Conservation (phyloP, 768 basidiomycete species). For the Grammothele lineata region DNA sequence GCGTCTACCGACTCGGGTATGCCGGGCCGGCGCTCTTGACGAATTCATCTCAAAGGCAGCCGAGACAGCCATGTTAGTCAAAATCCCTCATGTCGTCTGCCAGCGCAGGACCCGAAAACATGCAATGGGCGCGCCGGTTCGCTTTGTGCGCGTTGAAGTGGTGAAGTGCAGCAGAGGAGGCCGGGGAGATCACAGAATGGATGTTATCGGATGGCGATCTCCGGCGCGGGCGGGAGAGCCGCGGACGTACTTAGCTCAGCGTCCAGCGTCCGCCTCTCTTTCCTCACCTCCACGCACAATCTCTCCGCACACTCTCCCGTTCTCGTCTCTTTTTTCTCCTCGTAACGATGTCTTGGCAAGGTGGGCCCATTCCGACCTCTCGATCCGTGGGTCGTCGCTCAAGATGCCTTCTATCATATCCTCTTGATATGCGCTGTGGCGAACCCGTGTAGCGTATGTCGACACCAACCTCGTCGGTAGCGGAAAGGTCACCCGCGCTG, state of each 20-base stretch:
- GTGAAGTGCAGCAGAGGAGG: no score
- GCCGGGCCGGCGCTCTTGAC: no score
- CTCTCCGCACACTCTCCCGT: conserved; percentile 3
- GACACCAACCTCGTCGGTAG: conserved; percentile 74
- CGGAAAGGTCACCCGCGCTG: conserved; percentile 71
- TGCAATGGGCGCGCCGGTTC: no score
- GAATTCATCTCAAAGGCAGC: no score
- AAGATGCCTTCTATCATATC: neutral
- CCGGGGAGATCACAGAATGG: no score
- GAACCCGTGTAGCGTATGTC: conserved; percentile 82
- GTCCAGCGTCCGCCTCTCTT: conserved; percentile 9
- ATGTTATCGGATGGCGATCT: conserved; percentile 2
- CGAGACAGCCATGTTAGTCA: no score
- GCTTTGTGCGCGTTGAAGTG: no score
- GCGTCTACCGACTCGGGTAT: no score
- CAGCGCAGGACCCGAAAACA: no score
- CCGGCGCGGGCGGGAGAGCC: conserved; percentile 12
- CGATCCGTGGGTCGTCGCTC: neutral
- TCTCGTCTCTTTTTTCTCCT: conserved; percentile 3
- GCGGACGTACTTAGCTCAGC: conserved; percentile 4
- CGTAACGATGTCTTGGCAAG: conserved; percentile 66
- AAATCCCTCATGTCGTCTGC: no score
- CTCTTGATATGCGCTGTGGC: conserved; percentile 1
- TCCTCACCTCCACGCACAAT: conserved; percentile 6
- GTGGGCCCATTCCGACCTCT: conserved; percentile 29